A percentile compares a stretch with the other conserved stretches of the same genome.
phyloP scores from a whole-genome alignment of 2,329 filamentous ascomycete species.

The Pyricularia sp. region DNA sequence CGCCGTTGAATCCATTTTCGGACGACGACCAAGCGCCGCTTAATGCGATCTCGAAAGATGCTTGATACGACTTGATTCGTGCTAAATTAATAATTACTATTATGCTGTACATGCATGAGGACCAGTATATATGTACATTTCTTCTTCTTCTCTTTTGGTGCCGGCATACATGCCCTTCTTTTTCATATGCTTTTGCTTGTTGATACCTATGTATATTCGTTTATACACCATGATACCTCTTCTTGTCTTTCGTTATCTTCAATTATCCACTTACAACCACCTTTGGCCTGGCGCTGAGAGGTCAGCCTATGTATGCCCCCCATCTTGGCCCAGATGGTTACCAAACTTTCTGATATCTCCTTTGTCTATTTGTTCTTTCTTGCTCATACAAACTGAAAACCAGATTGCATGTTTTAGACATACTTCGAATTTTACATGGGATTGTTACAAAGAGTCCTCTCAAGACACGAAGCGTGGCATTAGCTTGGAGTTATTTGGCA shows the following conservation, averaged over 20 bases:
- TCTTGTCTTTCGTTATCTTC: background rate
- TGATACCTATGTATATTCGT: background rate
- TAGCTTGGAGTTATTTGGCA: background rate
- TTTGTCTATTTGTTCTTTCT: background rate
- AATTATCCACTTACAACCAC: background rate
- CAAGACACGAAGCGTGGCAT: background rate
- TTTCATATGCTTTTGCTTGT: background rate
- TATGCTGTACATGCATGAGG: background rate
- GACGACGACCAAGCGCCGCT: too few species aligned
- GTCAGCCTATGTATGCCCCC: background rate
- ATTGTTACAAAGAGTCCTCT: background rate
- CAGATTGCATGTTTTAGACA: background rate
- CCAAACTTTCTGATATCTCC: background rate
- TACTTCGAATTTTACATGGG: background rate
- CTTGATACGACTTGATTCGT: background rate
- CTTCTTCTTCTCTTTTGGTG: background rate
- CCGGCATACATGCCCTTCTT: background rate
- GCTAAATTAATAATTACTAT: background rate
- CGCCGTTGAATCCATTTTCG: conserved; percentile 24
- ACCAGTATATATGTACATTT: background rate
- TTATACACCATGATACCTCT: background rate
- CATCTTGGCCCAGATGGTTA: background rate
- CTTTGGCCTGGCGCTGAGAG: background rate
- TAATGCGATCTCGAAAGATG: background rate
- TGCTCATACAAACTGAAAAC: background rate